Base-by-base conservation (phyloP, 768 basidiomycete species). In the Trametes cinnabarina region DNA sequence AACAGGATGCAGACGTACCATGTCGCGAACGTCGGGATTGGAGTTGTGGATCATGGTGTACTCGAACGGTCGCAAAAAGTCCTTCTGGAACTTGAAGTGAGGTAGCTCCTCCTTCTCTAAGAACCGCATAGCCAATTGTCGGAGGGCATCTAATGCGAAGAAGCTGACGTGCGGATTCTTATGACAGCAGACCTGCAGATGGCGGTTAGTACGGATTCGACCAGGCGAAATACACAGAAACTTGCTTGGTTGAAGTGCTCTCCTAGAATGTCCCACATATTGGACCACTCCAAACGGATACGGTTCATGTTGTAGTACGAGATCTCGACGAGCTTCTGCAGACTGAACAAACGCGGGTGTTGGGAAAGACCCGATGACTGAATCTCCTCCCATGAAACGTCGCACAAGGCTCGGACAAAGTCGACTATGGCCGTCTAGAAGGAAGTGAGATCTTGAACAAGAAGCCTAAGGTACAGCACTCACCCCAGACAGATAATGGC, bases 241-340 rank as follows among this genome's bases (percentile, higher is more conserved):
- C 25, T 61, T 66, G 94, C 96, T 73, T 98, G 90, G 69, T 99
- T 98, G 75, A 99, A 98, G 73, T 99, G 97, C 71, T 97, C 94
- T 49, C 97, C 97, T 10, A 99, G 76, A 49, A 98, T 98, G 65
- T 92, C 89, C 97, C 97, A 99, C 60, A 99, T 79, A 72, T 92
- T 91, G 0, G 92, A 93, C 97, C 97, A 99, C 71, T 99, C 97
- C 47, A 99, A 75, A 72, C 97, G 92, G 68, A 99, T 98, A 47
- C 97, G 88, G 61, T 79, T 88, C 97, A 99, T 99, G 74, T 99
- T 99, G 76, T 99, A 99, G 72, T 99, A 99, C 9, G 95, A 97
- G 54, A 99, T 98, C 69, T 99, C 97, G 39, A 98, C 96, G 34
- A 99, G 79, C 74, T 98, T 99, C 73, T 98, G 95, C 55, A 99